Percentiles rank a stretch among this genome's conserved stretches.
phyloP scores from a whole-genome alignment of 768 basidiomycete species.

The Rhodotorula kratochvilovae region DNA sequence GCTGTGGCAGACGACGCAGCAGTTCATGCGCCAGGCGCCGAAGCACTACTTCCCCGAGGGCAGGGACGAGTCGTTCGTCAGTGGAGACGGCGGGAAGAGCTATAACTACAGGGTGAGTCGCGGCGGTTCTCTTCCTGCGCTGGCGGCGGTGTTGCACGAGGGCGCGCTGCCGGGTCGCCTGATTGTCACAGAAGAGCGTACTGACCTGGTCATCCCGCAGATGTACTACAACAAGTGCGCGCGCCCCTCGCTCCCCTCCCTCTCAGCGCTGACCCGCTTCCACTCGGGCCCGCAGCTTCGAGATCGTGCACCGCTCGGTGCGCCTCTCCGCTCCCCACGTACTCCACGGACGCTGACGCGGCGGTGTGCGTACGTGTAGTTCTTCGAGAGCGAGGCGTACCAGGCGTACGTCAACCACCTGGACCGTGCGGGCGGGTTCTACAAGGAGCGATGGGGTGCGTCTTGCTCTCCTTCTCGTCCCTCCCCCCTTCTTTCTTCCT shows the following conservation, averaged over 20 bases:
- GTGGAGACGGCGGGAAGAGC: background rate
- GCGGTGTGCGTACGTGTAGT: background rate
- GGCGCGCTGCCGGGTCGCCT: too few relatives aligned
- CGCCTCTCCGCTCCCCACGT: background rate
- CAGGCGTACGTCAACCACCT: constrained; percentile 10
- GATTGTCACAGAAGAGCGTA: too few relatives aligned
- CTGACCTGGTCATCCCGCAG: background rate
- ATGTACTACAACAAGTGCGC: constrained; percentile 5
- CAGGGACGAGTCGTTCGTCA: background rate
- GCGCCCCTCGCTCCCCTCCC: background rate
- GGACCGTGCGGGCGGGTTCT: constrained; percentile 14
- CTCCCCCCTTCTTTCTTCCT: background rate
- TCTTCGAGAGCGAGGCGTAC: constrained; percentile 21
- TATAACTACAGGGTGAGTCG: background rate
- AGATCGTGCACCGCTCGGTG: constrained; percentile 19
- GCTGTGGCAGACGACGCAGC: constrained; percentile 1
- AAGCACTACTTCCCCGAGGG: background rate
- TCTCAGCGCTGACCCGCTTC: background rate
- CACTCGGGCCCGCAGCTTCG: constrained; percentile 5
- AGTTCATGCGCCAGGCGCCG: background rate
- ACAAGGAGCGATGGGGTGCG: constrained; percentile 23
- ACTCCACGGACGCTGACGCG: background rate
- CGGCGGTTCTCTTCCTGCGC: background rate
- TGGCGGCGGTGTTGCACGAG: background rate
- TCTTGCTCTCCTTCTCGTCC: background rate